Base-by-base conservation (phyloP, 805 yeast genomes). In the Candida railenensis region DNA sequence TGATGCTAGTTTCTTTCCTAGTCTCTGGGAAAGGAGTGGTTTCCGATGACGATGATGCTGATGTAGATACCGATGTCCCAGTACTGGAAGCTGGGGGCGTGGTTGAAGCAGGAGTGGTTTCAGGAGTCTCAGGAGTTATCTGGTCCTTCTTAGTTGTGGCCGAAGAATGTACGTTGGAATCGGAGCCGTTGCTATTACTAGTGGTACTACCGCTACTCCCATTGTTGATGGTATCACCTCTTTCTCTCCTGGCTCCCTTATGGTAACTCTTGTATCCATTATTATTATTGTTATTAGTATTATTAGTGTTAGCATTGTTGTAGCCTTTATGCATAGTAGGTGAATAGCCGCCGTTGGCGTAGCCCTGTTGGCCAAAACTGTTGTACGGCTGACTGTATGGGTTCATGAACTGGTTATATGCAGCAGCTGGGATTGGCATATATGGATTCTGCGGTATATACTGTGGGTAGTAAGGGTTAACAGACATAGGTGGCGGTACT, bases 1-100 rank as follows among this genome's bases (percentile, higher is more conserved):
- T 3, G 82, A 65, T 19, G 37, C 5, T 5, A 7, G 8, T 4
- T 30, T 30, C 37, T 82, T 64, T 19, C 15, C n/a, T 15, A 7
- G 8, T 4, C 34, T 30, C 37, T 14, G 39, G 39, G 16, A 67
- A 69, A 16, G 74, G 30, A 15, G 46, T 38, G 3, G 69, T 61
- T 41, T 54, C 49, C 5, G 37, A 21, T 33, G 58, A 55, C 55
- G 57, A 53, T n/a, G 55, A 51, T 34, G 61, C 62, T 34, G 51
- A 52, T 12, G 39, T 15, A 18, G 19, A 8, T 9, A 19, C 16
- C n/a, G 47, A 36, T 12, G 16, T 19, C 3, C 21, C 39, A 18
- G 39, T 36, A 9, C 21, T 36, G 39, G 39, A 36, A 16, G 22
- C 39, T 15, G 39, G 39, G 12, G 39, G 39, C 4, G 39, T 36